A percentile compares a stretch with the other conserved stretches of the same genome.
phyloP scores from a whole-genome alignment of 2,329 filamentous ascomycete genomes.

The Colletotrichum sp. region DNA sequence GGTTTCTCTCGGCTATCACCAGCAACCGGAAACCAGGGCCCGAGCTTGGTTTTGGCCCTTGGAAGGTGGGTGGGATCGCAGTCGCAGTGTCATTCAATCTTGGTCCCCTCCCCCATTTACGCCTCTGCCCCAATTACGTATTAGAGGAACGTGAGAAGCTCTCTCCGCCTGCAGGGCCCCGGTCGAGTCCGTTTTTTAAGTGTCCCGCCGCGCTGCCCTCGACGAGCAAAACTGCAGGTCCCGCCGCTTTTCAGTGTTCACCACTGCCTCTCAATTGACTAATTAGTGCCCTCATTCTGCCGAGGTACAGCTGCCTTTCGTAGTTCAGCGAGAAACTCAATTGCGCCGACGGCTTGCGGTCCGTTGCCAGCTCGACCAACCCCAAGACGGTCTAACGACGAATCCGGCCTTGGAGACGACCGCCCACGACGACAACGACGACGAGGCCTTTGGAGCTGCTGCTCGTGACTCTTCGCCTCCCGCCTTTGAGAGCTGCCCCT shows the following conservation, averaged over 20 bases:
- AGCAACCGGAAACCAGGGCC: constrained; percentile 8
- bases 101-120: background rate
- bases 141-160: background rate
- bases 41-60: background rate
- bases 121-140: constrained; percentile 12
- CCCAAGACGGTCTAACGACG: background rate
- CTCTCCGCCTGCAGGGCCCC: background rate
- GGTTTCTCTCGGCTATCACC: constrained; percentile 24
- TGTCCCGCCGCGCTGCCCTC: background rate
- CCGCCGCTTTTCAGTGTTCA: background rate
- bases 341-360: background rate
- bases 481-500: background rate
- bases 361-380: background rate
- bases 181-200: background rate
- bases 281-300: background rate
- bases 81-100: background rate
- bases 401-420: background rate
- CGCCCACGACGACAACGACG: background rate
- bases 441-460: background rate
- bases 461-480: background rate
- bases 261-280: background rate
- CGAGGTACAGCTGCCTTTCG: background rate
- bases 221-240: background rate
- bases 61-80: background rate
- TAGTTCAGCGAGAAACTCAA: background rate